phyloP scores from a whole-genome alignment of 768 basidiomycete genomes.

The Galerina sulciceps region DNA sequence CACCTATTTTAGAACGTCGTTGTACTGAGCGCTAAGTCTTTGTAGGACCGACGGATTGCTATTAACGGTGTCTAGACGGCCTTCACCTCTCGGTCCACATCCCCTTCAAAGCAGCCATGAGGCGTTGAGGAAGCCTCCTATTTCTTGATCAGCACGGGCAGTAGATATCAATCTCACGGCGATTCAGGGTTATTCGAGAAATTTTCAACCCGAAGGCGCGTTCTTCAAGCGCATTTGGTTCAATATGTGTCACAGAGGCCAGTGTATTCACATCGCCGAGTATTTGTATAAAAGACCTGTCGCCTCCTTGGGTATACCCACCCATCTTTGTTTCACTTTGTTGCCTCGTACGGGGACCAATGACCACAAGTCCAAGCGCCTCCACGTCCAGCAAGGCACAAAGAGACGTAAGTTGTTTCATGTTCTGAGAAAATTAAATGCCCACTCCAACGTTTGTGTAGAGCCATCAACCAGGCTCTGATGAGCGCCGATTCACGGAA shows the following conservation, averaged over 20 bases:
- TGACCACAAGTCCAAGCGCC: neutral
- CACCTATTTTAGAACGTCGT: too few species aligned
- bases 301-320: neutral
- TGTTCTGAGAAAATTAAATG: too few species aligned
- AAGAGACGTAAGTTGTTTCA: neutral
- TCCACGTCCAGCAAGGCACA: neutral
- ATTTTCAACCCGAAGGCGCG: neutral
- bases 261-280: neutral
- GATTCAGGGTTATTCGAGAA: neutral
- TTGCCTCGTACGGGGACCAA: neutral
- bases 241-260: slow-evolving; percentile 1
- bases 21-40: neutral
- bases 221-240: neutral
- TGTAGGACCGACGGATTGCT: neutral
- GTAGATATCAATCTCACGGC: neutral
- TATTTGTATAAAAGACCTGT: neutral
- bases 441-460: neutral
- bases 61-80: neutral
- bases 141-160: neutral
- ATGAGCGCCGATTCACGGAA: neutral
- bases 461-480: neutral
- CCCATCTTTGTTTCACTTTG: neutral
- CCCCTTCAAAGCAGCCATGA: neutral
- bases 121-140: neutral
- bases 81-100: neutral